A percentile compares a stretch with the other conserved stretches of the same genome.
These are phyloP conservation scores for Paraphoma chrysanthemicola DNA, from an alignment of 2,329 filamentous ascomycete species.

Conservation along the genomic window DNA sequence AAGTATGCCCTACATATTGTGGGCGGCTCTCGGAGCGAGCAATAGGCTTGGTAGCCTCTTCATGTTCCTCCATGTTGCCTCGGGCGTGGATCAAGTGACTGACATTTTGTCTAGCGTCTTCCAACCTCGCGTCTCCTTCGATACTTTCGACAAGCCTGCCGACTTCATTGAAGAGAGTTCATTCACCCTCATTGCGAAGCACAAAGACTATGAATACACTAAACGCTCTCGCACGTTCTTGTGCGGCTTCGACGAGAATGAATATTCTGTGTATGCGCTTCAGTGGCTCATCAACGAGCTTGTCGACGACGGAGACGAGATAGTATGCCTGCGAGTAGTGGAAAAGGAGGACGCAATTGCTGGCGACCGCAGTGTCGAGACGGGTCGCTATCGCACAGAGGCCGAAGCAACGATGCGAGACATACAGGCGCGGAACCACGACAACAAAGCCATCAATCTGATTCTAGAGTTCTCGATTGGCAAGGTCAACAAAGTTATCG, in stretches of 20 bases:
- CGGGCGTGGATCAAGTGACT: slow-evolving; percentile 18
- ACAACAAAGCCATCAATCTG: slow-evolving; percentile 83
- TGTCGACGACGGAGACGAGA: slow-evolving; percentile 91
- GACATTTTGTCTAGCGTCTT: slow-evolving; percentile 59
- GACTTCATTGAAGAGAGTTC: slow-evolving; percentile 66
- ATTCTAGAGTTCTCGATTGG: slow-evolving; percentile 88
- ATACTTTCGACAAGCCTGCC: slow-evolving; percentile 73
- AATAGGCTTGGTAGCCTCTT: slow-evolving; percentile 25
- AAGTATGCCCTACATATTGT: slow-evolving; percentile 31
- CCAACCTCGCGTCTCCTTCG: slow-evolving; percentile 73
- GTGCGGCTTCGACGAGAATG: slow-evolving; percentile 88
- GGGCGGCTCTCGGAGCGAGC: slow-evolving; percentile 25
- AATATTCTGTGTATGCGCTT: slow-evolving; percentile 89
- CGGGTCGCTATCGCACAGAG: slow-evolving; percentile 76
- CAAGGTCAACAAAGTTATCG: slow-evolving; percentile 88
- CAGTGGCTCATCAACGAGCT: slow-evolving; percentile 93
- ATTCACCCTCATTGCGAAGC: slow-evolving; percentile 83
- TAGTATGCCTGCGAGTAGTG: slow-evolving; percentile 87
- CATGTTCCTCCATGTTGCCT: slow-evolving; percentile 25
- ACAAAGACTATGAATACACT: slow-evolving; percentile 82
- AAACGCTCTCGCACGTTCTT: slow-evolving; percentile 87
- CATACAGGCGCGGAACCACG: slow-evolving; percentile 80
- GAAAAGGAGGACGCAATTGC: slow-evolving; percentile 80
- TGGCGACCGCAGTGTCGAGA: slow-evolving; percentile 65
- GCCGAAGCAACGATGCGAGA: slow-evolving; percentile 76